Evolutionary conservation across 2,329 filamentous ascomycete species (phyloP).

Genomic region (Elsinoe perseae): DNA sequence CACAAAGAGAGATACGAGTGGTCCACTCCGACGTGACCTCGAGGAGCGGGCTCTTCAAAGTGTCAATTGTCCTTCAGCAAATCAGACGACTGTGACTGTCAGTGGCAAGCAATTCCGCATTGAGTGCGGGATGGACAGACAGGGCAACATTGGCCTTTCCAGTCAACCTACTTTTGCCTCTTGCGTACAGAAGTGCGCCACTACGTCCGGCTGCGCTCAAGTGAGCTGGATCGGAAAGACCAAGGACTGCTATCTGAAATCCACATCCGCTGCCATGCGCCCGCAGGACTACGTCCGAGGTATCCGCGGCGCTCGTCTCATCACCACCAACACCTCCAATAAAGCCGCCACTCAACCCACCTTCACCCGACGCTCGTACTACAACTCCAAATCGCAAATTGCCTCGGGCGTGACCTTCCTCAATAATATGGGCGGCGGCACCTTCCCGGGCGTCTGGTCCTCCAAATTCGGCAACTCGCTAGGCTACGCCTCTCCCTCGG

Average conservation of each 20-base stretch:
- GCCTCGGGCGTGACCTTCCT: conserved; percentile 15
- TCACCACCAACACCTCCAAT: background rate
- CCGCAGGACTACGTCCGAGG: conserved; percentile 6
- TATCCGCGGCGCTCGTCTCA: background rate
- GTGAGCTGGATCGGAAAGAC: conserved; percentile 13
- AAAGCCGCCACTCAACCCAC: conserved; percentile 6
- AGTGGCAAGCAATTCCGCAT: conserved; percentile 13
- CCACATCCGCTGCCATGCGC: background rate
- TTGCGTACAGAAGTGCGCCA: conserved; percentile 16
- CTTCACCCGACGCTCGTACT: conserved; percentile 16
- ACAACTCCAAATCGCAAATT: conserved; percentile 6
- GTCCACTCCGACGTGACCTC: background rate
- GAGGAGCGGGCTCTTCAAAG: conserved; percentile 10
- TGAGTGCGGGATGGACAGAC: conserved; percentile 15
- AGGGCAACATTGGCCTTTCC: conserved; percentile 12
- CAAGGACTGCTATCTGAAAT: conserved; percentile 16
- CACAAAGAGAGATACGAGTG: background rate
- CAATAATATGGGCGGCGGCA: conserved; percentile 16
- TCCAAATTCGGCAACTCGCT: conserved; percentile 17
- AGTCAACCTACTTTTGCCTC: conserved; percentile 6
- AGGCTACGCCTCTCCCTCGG: conserved; percentile 4
- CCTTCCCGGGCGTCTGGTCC: conserved; percentile 15
- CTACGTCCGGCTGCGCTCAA: conserved; percentile 15
- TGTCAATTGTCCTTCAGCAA: conserved; percentile 9
- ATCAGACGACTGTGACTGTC: conserved; percentile 7